phyloP scores from a whole-genome alignment of 306 rosid genomes.

The Cucumis melo region DNA sequence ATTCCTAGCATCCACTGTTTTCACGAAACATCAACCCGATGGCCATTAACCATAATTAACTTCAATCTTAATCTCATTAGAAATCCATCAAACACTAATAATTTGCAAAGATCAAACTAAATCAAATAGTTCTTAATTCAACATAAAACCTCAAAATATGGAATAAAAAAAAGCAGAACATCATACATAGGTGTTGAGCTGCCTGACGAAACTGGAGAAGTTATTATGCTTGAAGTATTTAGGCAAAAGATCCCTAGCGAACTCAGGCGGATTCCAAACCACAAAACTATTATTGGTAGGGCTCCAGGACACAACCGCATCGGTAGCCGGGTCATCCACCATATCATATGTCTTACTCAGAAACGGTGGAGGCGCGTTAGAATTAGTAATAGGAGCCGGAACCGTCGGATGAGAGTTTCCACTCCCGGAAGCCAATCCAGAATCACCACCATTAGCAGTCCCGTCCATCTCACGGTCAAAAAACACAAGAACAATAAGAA shows the following conservation, averaged over 20 bases:
- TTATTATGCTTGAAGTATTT: slow-evolving; percentile 86
- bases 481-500: neutral
- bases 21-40: neutral
- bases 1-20: neutral
- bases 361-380: slow-evolving; percentile 80
- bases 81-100: neutral
- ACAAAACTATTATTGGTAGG: slow-evolving; percentile 83
- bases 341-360: slow-evolving; percentile 91
- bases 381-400: slow-evolving; percentile 46
- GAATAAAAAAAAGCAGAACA: neutral
- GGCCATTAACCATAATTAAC: neutral
- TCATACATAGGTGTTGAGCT: slow-evolving; percentile 83
- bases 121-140: neutral
- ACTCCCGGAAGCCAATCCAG: slow-evolving; percentile 3
- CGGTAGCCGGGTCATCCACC: slow-evolving; percentile 82
- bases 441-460: slow-evolving; percentile 15
- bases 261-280: slow-evolving; percentile 97
- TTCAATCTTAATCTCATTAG: neutral
- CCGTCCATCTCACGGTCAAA: slow-evolving; percentile 26
- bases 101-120: neutral
- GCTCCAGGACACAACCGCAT: slow-evolving; percentile 82
- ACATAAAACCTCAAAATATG: neutral
- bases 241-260: slow-evolving; percentile 84
- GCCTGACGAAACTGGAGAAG: slow-evolving; percentile 90
- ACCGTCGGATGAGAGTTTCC: slow-evolving; percentile 10